A percentile compares a stretch with the other conserved stretches of the same genome.
Evolutionary conservation across 2,329 filamentous ascomycete species (phyloP).

Genomic region (Clarireedia homoeocarpa): DNA sequence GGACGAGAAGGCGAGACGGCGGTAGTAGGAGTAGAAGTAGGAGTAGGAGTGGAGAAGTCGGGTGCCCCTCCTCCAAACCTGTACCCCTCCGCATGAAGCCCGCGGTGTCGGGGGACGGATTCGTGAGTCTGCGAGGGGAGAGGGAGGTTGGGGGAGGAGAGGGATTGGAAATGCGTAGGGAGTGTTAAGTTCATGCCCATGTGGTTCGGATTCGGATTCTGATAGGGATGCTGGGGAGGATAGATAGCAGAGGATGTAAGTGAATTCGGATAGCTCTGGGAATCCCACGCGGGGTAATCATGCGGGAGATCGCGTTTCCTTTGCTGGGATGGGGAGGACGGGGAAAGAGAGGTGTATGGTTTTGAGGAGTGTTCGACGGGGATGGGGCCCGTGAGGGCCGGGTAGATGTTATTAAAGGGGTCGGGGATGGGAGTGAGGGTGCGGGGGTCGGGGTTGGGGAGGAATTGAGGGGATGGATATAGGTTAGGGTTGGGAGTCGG

Average conservation of each 20-base stretch:
- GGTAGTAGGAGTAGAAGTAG: no score
- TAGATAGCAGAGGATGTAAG: slow-evolving; percentile 7
- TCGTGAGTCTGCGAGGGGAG: neutral
- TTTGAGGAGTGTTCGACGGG: slow-evolving; percentile 15
- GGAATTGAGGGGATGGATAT: neutral
- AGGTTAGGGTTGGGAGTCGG: slow-evolving; percentile 4
- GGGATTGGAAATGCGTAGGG: neutral
- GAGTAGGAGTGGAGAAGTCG: no score
- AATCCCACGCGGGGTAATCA: slow-evolving; percentile 14
- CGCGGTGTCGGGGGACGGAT: no score
- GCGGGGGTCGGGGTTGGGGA: neutral
- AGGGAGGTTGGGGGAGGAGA: slow-evolving; percentile 15
- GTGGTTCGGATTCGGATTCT: slow-evolving; percentile 5
- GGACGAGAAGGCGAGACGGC: no score
- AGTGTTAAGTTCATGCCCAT: neutral
- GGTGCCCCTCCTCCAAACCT: no score
- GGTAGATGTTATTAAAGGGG: slow-evolving; percentile 17
- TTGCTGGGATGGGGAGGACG: neutral
- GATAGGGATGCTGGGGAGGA: neutral
- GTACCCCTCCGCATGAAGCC: no score
- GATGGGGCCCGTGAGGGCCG: slow-evolving; percentile 18
- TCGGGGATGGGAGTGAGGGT: neutral
- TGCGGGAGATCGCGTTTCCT: slow-evolving; percentile 13
- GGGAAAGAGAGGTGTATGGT: slow-evolving; percentile 1
- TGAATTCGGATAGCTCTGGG: slow-evolving; percentile 15